Percentiles rank a stretch among this genome's conserved stretches.
Evolutionary conservation across 176 grass and related monocot species (phyloP).

Genomic region (Eragrostis nindensis): DNA sequence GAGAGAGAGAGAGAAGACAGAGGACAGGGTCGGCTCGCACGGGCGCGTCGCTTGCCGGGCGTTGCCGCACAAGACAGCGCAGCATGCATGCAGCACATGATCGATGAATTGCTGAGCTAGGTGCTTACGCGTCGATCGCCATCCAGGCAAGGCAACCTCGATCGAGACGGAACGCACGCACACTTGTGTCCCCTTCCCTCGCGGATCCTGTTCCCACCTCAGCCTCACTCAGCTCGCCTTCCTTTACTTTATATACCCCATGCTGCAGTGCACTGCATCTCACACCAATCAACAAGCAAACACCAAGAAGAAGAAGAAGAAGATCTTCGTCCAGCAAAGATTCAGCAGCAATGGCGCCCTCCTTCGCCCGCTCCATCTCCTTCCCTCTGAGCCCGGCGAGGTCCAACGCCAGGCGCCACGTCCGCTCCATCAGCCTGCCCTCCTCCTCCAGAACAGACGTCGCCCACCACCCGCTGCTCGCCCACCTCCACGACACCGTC

Average conservation of each 20-base stretch:
- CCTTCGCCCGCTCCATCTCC: slow-evolving; percentile 67
- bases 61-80: too few species aligned
- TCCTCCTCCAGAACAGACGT: too few species aligned
- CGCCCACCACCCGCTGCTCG: slow-evolving; percentile 49
- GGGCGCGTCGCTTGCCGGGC: neutral
- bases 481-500: slow-evolving; percentile 43
- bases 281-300: neutral
- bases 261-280: too few species aligned
- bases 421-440: slow-evolving; percentile 61
- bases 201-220: slow-evolving; percentile 46
- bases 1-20: neutral
- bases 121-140: too few species aligned
- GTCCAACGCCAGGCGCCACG: slow-evolving; percentile 26
- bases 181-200: neutral
- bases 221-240: too few species aligned
- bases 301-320: neutral
- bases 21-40: slow-evolving; percentile 12
- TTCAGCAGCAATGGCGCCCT: slow-evolving; percentile 50
- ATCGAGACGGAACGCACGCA: too few species aligned
- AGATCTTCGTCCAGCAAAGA: neutral
- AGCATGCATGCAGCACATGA: too few species aligned
- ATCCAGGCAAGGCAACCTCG: too few species aligned
- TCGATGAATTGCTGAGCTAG: too few species aligned
- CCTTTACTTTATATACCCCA: slow-evolving; percentile 23
- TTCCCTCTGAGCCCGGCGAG: slow-evolving; percentile 50